Percentiles rank a stretch among this genome's conserved stretches.
phyloP scores from a whole-genome alignment of 345 rosid species.

The Dovyalis caffra region DNA sequence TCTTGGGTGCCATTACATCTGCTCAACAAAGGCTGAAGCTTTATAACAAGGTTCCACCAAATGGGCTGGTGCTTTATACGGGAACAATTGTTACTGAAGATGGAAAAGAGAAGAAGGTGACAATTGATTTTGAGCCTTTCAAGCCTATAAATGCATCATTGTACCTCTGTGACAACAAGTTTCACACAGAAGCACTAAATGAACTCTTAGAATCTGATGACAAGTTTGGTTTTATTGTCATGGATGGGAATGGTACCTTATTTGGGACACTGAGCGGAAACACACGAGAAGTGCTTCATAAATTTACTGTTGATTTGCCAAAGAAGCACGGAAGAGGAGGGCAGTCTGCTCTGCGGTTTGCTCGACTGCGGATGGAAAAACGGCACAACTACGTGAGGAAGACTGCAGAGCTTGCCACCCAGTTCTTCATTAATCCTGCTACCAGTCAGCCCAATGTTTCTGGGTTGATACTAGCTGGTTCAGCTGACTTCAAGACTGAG shows the following conservation, averaged over 20 bases:
- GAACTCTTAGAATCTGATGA: constrained; percentile 28
- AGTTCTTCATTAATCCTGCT: constrained; percentile 30
- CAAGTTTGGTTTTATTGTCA: constrained; percentile 30
- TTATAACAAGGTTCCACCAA: constrained; percentile 44
- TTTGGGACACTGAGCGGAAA: constrained; percentile 43
- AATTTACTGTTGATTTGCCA: constrained; percentile 42
- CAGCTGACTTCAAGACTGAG: constrained; percentile 39
- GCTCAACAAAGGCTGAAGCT: constrained; percentile 45
- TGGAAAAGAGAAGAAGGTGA: constrained; percentile 46
- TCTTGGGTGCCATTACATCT: constrained; percentile 40
- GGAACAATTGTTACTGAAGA: constrained; percentile 44
- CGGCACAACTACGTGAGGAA: constrained; percentile 43
- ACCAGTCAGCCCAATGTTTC: constrained; percentile 26
- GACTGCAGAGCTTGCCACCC: constrained; percentile 38
- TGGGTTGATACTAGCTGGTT: constrained; percentile 35
- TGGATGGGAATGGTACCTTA: constrained; percentile 45
- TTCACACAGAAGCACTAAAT: constrained; percentile 25
- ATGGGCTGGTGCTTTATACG: constrained; percentile 41
- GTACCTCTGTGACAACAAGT: constrained; percentile 38
- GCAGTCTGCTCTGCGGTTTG: constrained; percentile 45
- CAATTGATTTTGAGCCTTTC: constrained; percentile 39
- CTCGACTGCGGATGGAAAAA: constrained; percentile 33
- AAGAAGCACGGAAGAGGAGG: constrained; percentile 52
- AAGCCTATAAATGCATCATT: constrained; percentile 38
- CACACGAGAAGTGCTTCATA: constrained; percentile 39